Conservation (phyloP, 192 early-diverging fungal genomes). For the Anaeromyces robustus region DNA sequence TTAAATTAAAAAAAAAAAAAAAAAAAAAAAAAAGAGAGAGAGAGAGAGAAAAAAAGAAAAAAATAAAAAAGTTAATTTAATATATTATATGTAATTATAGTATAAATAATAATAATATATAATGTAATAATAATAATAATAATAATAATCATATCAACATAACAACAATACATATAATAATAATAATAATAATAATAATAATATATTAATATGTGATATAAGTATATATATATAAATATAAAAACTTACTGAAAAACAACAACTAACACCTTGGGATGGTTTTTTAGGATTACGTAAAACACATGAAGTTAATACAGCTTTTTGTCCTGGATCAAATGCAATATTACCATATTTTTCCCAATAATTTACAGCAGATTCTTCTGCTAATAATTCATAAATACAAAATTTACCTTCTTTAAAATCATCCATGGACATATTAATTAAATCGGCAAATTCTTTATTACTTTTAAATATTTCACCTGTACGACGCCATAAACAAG, state of each 20-base stretch:
- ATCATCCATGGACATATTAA: conserved; percentile 66
- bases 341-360: conserved; percentile 99
- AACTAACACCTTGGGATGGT: conserved; percentile 28
- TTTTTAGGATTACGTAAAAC: conserved; percentile 33
- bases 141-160: too few species aligned
- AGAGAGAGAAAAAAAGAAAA: too few species aligned
- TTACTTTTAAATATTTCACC: conserved; percentile 95
- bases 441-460: conserved; percentile 80
- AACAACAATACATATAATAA: too few species aligned
- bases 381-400: conserved; percentile 69
- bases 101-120: too few species aligned
- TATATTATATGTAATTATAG: too few species aligned
- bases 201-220: too few species aligned
- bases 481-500: conserved; percentile 89
- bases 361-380: conserved; percentile 90
- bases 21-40: too few species aligned
- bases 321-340: conserved; percentile 90
- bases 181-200: too few species aligned
- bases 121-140: too few species aligned
- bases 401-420: conserved; percentile 50
- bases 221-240: conserved; percentile 9
- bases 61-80: too few species aligned
- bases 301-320: conserved; percentile 88
- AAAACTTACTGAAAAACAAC: conserved; percentile 5
- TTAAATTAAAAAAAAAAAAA: too few species aligned